A percentile compares a stretch with the other conserved stretches of the same genome.
Evolutionary conservation across 768 basidiomycete genomes (phyloP).

Genomic region (Trametes meyenii): DNA sequence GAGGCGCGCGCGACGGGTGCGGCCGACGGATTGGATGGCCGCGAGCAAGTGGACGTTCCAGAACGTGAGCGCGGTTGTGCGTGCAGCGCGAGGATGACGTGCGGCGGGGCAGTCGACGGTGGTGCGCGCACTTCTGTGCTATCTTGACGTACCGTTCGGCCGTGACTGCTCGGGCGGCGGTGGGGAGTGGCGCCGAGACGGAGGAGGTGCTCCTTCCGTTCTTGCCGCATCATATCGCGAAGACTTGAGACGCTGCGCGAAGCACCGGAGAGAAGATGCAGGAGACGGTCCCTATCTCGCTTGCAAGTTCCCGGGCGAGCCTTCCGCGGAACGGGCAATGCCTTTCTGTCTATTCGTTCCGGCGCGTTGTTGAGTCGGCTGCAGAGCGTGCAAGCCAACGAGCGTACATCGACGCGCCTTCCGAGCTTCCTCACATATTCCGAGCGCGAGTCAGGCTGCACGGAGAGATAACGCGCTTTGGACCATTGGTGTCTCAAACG

Average conservation of each 20-base stretch:
- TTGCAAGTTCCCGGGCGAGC: not conserved
- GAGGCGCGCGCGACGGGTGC: not conserved
- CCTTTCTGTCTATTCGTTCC: not conserved
- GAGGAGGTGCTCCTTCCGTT: not conserved
- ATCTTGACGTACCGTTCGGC: constrained; percentile 7
- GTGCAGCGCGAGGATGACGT: not conserved
- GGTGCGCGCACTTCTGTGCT: not conserved
- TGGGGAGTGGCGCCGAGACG: not conserved
- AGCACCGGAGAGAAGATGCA: constrained; percentile 11
- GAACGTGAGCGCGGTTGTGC: not conserved
- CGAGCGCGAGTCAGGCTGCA: not conserved
- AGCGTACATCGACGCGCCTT: not conserved
- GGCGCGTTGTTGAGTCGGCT: not conserved
- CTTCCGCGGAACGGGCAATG: not conserved
- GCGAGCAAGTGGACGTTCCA: not conserved
- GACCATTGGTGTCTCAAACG: not conserved
- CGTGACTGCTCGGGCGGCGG: no score
- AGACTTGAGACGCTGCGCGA: not conserved
- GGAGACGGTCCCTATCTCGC: not conserved
- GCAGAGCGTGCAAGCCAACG: not conserved
- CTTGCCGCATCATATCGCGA: not conserved
- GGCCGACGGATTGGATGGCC: not conserved
- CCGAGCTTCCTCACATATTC: not conserved
- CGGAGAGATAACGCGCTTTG: not conserved
- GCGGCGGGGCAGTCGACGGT: not conserved